Conservation (phyloP, 2,329 filamentous ascomycete genomes). For the Phaeosphaeriaceae sp. region DNA sequence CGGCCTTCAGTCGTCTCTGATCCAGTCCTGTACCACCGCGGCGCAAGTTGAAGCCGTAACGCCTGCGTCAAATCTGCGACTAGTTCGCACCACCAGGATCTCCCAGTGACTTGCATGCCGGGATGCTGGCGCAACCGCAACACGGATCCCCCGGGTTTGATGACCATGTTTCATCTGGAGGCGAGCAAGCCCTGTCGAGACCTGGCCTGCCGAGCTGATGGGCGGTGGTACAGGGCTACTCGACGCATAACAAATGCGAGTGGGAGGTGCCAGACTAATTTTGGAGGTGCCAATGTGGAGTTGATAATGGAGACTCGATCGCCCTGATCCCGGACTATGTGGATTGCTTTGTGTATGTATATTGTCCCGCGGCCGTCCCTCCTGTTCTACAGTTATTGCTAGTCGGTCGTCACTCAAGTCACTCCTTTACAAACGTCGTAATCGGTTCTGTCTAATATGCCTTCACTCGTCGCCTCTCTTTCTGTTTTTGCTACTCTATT, state of each 20-base stretch:
- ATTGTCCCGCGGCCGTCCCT: conserved; percentile 6
- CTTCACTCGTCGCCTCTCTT: conserved; percentile 19
- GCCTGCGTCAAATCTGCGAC: conserved; percentile 16
- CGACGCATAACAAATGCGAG: conserved; percentile 32
- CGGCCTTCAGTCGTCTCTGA: neutral
- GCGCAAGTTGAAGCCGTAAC: conserved; percentile 9
- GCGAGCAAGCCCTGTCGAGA: conserved; percentile 29
- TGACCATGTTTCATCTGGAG: conserved; percentile 32
- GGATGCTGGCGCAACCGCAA: conserved; percentile 17
- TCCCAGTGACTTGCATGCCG: conserved; percentile 16
- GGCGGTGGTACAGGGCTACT: conserved; percentile 27
- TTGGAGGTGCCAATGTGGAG: conserved; percentile 21
- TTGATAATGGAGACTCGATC: conserved; percentile 13
- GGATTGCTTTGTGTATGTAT: conserved; percentile 2
- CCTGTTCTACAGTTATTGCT: conserved; percentile 1
- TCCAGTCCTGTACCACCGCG: conserved; percentile 6
- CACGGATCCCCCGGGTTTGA: conserved; percentile 23
- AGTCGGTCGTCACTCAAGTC: conserved; percentile 8
- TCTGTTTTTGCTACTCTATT: conserved; percentile 17
- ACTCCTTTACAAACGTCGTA: conserved; percentile 7
- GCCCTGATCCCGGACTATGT: conserved; percentile 6
- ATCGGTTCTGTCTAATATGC: conserved; percentile 26
- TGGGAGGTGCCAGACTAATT: conserved; percentile 19
- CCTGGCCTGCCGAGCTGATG: conserved; percentile 17
- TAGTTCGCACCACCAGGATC: conserved; percentile 28